A percentile compares a stretch with the other conserved stretches of the same genome.
Conservation (phyloP, 352 stramenopile species). For the Blastocystis sp. region DNA sequence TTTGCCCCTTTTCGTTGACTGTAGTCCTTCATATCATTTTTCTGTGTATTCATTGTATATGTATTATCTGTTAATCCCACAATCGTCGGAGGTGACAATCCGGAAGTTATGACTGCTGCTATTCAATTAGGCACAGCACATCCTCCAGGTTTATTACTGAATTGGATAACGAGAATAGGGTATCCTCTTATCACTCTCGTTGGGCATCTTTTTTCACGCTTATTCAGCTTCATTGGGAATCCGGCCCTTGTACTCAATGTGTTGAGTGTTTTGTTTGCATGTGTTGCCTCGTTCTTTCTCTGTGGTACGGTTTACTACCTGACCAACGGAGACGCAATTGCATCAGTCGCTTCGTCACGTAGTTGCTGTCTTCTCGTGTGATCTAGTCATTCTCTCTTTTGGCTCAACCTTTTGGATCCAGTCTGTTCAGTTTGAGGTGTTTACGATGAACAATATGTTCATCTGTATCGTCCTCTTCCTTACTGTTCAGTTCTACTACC, state of each 20-base stretch:
- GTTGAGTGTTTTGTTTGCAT: slow-evolving; percentile 35
- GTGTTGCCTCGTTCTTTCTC: not conserved
- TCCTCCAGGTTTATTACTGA: not conserved
- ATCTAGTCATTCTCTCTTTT: slow-evolving; percentile 51
- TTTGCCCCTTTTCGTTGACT: not conserved
- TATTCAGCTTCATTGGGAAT: not conserved
- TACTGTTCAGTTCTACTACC: slow-evolving; percentile 24
- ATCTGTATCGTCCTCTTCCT: slow-evolving; percentile 38
- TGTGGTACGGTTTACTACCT: slow-evolving; percentile 21
- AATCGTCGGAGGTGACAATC: slow-evolving; percentile 42
- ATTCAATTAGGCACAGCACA: slow-evolving; percentile 38
- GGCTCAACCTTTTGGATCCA: slow-evolving; percentile 35
- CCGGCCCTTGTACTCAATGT: slow-evolving; percentile 21
- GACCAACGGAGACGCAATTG: slow-evolving; percentile 22
- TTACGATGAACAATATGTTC: slow-evolving; percentile 56
- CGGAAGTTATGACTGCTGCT: slow-evolving; percentile 16
- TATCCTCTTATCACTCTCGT: slow-evolving; percentile 54
- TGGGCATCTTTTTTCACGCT: slow-evolving; percentile 27
- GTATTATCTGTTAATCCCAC: slow-evolving; percentile 30
- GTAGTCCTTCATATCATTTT: not conserved
- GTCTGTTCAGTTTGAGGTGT: slow-evolving; percentile 56
- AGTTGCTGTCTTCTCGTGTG: not conserved
- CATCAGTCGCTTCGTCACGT: slow-evolving; percentile 12
- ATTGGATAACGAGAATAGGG: not conserved
- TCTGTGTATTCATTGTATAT: slow-evolving; percentile 28